phyloP scores from a whole-genome alignment of 176 grass and related monocot genomes.

The Avena insularis region DNA sequence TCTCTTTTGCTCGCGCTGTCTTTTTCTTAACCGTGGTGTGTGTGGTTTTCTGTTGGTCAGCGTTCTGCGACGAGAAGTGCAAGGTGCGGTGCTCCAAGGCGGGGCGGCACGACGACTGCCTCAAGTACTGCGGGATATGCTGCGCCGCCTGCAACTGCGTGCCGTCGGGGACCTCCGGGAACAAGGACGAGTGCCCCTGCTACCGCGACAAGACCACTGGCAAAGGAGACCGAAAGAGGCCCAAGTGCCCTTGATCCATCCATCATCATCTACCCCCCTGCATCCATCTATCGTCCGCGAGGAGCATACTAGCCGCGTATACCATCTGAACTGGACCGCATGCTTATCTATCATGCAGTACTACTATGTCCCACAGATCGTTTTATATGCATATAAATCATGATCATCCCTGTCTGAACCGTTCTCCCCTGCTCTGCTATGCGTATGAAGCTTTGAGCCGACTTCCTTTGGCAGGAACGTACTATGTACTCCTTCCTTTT shows the following conservation, averaged over 20 bases:
- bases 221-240: constrained; percentile 51
- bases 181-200: constrained; percentile 98
- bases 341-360: not conserved
- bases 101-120: constrained; percentile 76
- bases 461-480: not conserved
- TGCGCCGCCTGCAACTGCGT: constrained; percentile 82
- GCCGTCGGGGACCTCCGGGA: constrained; percentile 74
- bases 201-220: constrained; percentile 95
- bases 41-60: not conserved
- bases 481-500: no score
- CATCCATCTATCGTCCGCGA: not conserved
- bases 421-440: not conserved
- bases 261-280: not conserved
- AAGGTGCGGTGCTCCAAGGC: constrained; percentile 87
- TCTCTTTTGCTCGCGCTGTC: not conserved
- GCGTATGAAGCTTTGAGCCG: not conserved
- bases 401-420: not conserved
- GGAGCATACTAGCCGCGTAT: no score
- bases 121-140: constrained; percentile 92
- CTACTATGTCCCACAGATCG: no score
- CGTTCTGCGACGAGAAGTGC: constrained; percentile 86
- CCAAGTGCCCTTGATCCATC: constrained; percentile 80
- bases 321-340: not conserved
- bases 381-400: not conserved
- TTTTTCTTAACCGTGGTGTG: not conserved